phyloP scores from a whole-genome alignment of 148 eudicot genomes.

The Selenicereus undatus region DNA sequence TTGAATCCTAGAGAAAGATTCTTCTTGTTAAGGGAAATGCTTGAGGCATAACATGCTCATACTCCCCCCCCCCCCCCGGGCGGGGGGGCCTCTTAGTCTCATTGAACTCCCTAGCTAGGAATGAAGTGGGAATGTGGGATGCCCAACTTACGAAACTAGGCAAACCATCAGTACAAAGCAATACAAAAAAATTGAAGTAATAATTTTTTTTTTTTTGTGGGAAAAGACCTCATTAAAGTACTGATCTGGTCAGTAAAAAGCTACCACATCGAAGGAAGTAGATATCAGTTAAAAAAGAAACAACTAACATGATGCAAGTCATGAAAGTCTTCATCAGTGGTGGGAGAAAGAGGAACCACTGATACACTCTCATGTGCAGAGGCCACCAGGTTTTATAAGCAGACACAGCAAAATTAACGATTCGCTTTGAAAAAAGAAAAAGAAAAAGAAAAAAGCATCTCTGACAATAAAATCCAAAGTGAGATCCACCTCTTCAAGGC shows the following conservation, averaged over 20 bases:
- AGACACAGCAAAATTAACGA: slow-evolving; percentile 23
- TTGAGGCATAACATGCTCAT: too few species aligned
- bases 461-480: background rate
- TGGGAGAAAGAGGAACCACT: slow-evolving; percentile 29
- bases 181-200: background rate
- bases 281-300: slow-evolving; percentile 9
- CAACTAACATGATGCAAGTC: background rate
- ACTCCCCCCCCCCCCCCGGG: too few species aligned
- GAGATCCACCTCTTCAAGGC: slow-evolving; percentile 8
- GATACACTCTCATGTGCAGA: slow-evolving; percentile 32
- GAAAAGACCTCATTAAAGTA: background rate
- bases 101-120: too few species aligned
- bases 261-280: slow-evolving; percentile 33
- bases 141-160: too few species aligned
- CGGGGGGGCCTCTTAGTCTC: too few species aligned
- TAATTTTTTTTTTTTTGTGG: background rate
- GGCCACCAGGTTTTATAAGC: slow-evolving; percentile 24
- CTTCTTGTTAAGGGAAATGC: too few species aligned
- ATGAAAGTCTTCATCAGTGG: slow-evolving; percentile 11
- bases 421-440: background rate
- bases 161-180: background rate
- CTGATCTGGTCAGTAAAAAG: slow-evolving; percentile 3
- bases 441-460: background rate
- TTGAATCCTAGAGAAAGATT: too few species aligned
- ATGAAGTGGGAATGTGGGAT: too few species aligned